Base-by-base conservation (phyloP, 2,329 filamentous ascomycete species). In the Nemania serpens region DNA sequence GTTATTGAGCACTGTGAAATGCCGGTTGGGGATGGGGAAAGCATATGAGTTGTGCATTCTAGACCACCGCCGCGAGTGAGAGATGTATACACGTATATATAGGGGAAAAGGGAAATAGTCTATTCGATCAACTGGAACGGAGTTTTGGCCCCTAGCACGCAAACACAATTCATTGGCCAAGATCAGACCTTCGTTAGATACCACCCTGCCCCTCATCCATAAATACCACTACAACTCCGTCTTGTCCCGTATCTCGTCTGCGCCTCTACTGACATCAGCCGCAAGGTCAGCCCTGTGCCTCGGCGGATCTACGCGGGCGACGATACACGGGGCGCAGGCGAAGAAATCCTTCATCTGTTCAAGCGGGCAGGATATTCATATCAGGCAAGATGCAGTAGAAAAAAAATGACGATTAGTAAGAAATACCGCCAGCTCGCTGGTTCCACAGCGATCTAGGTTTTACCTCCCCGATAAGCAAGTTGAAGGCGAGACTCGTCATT, bases 401-500 rank as follows among this genome's bases (percentile, higher is more conserved):
- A 90, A 66, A 73, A 73, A 51, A 71, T n/a, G 42, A 71, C 71
- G 62, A 73, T 74, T 46, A 90, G 70, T 55, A 84, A 77, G 70
- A 88, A 88, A 70, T 77, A 88, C 45, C 72, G 75, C 72, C 82
- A 88, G 5, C 81, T 78, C n/a, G 85, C 77, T 17, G 73, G 73
- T 3, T 75, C 73, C 74, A 89, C 83, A 1, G 84, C 86, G 45
- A 73, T 69, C 56, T 67, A 64, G n/a, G n/a, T 13, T 71, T 74
- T 41, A 73, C 66, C 61, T 74, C 71, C 9, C 71, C 72, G 62
- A 74, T 83, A 61, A 82, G 81, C 41, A 90, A 88, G 71, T 91
- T 91, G 62, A 88, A 91, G 1, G 89, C 89, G 73, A 90, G 92
- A 11, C 82, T 86, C 0, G 78, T 81, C 88, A 91, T 91, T 5